Percentiles rank a stretch among this genome's conserved stretches.
Evolutionary conservation across 148 eudicot genomes (phyloP).

Genomic region (Rhododendron griersonianum): DNA sequence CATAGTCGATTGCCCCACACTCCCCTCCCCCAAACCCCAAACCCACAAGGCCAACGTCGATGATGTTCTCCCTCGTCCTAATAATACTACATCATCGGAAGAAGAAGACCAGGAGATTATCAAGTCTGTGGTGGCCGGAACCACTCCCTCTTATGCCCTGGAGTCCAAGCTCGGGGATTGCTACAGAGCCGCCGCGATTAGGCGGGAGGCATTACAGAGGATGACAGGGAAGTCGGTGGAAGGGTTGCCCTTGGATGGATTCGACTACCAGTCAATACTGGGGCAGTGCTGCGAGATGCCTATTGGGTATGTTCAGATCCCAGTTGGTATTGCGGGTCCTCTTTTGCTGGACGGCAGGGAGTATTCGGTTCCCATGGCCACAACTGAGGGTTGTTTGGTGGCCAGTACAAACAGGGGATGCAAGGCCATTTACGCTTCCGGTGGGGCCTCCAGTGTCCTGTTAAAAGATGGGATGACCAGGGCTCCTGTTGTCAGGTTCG

Average conservation of each 20-base stretch:
- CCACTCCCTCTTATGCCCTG: slow-evolving; percentile 52
- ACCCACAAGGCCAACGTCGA: neutral
- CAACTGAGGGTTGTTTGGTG: slow-evolving; percentile 80
- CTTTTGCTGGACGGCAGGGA: slow-evolving; percentile 65
- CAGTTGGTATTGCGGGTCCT: slow-evolving; percentile 85
- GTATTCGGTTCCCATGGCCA: slow-evolving; percentile 78
- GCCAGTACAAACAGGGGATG: slow-evolving; percentile 90
- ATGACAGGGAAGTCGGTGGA: slow-evolving; percentile 44
- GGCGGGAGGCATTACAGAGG: slow-evolving; percentile 71
- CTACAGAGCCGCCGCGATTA: slow-evolving; percentile 47
- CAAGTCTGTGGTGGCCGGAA: slow-evolving; percentile 45
- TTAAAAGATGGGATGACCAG: slow-evolving; percentile 80
- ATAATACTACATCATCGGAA: neutral
- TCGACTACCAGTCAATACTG: slow-evolving; percentile 66
- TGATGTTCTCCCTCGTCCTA: neutral
- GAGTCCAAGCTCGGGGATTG: slow-evolving; percentile 63
- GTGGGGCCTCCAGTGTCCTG: slow-evolving; percentile 60
- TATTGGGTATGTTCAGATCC: slow-evolving; percentile 76
- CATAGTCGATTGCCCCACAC: neutral
- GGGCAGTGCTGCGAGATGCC: slow-evolving; percentile 95
- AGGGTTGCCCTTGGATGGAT: slow-evolving; percentile 61
- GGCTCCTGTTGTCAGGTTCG: slow-evolving; percentile 81
- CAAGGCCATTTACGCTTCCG: slow-evolving; percentile 63
- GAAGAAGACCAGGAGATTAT: slow-evolving; percentile 59
- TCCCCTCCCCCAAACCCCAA: neutral